Percentiles rank a stretch among this genome's conserved stretches.
Conservation (phyloP, 2,329 filamentous ascomycete genomes). For the Microascus cirrosus region DNA sequence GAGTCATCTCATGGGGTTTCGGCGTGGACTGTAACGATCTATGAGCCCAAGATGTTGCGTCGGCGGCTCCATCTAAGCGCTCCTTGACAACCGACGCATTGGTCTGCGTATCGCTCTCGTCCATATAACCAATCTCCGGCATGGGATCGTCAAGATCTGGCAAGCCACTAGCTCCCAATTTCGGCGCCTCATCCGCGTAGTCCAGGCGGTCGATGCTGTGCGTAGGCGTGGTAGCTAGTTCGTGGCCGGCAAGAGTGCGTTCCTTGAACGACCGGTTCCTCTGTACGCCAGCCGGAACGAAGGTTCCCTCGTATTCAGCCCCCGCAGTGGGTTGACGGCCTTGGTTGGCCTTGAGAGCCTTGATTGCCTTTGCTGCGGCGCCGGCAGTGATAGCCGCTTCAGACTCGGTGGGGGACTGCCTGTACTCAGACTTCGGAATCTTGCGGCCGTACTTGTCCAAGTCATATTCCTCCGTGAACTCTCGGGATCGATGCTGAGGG, state of each 20-base stretch:
- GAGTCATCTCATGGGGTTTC: slow-evolving; percentile 4
- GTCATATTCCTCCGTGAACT: slow-evolving; percentile 43
- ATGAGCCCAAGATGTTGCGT: background rate
- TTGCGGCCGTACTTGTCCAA: slow-evolving; percentile 47
- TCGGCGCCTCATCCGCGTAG: slow-evolving; percentile 36
- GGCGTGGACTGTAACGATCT: slow-evolving; percentile 11
- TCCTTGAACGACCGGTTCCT: slow-evolving; percentile 58
- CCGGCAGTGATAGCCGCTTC: slow-evolving; percentile 47
- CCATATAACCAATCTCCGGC: slow-evolving; percentile 62
- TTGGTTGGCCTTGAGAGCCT: slow-evolving; percentile 37
- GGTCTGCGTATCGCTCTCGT: slow-evolving; percentile 58
- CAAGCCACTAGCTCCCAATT: slow-evolving; percentile 58
- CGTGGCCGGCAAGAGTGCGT: slow-evolving; percentile 44
- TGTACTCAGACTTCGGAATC: slow-evolving; percentile 30
- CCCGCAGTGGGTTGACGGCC: slow-evolving; percentile 25
- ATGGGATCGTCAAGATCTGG: slow-evolving; percentile 60
- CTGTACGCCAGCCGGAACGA: slow-evolving; percentile 37
- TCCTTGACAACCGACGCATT: slow-evolving; percentile 79
- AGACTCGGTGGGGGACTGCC: slow-evolving; percentile 42
- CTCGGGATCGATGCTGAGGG: slow-evolving; percentile 24
- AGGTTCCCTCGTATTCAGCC: slow-evolving; percentile 24
- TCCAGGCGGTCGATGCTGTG: slow-evolving; percentile 49
- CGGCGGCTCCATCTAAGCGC: slow-evolving; percentile 42
- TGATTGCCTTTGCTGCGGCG: slow-evolving; percentile 41
- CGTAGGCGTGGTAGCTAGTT: slow-evolving; percentile 42